Base-by-base conservation (phyloP, 495 filamentous ascomycete genomes). In the Usnea hakonensis region DNA sequence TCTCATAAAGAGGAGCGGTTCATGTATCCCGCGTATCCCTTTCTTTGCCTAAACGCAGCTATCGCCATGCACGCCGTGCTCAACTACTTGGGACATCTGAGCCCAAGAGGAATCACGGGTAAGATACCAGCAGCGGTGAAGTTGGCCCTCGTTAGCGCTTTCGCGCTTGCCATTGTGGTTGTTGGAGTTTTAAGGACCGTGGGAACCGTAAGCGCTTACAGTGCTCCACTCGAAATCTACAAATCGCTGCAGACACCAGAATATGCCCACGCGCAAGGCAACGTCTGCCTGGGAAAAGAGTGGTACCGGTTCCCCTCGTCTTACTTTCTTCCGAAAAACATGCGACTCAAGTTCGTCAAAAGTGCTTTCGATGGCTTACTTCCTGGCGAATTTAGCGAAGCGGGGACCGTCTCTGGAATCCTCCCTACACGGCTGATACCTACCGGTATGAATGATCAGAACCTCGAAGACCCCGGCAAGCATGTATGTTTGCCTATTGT, bases 1-100 rank as follows among this genome's bases (percentile, higher is more conserved):
- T 87, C 94, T 23, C 95, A 99, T 79, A 99, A 99, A 68, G 95
- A 99, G 73, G 95, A 99, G 70, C 80, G 95, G 10, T 99, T 99
- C 77, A 97, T 99, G 91, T 97, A 95, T 72, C 93, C 93, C 0
- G 87, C 86, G 28, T 99, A 99, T 71, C 94, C 95, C 11, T 87
- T 90, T 57, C 79, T 99, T 30, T 90, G 88, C n/a, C 79, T 97
- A 32, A 94, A 94, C 74, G 93, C 93, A 16, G 90, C 91, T n/a
- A 76, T 96, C 56, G 77, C 90, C 2, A 77, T 94, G 55, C 90
- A 97, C 72, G 85, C 89, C 61, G 70, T 92, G 0, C 79, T 96
- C 9, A 75, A 83, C 33, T 84, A 87, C 53, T 74, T 95, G 55
- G 89, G 90, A 16, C 85, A 81, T 32, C 78, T 81, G 33, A 79